Evolutionary conservation across 1,284 basidiomycete genomes (phyloP).

Genomic region (Ganoderma leucocontextum): DNA sequence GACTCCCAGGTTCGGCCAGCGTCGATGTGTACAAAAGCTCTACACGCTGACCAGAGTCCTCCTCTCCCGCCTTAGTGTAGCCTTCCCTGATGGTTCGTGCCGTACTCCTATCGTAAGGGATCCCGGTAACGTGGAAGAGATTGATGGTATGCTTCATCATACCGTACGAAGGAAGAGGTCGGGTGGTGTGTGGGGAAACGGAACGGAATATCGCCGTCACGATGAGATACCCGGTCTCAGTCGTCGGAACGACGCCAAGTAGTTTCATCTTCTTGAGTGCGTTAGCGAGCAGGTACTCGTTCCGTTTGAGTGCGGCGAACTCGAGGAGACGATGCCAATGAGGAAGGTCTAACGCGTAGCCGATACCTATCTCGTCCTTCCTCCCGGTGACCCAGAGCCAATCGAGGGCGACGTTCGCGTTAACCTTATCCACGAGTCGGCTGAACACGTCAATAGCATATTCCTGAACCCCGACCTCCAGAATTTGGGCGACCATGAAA

Average conservation of each 20-base stretch:
- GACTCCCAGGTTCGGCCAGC: background rate
- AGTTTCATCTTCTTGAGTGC: constrained; percentile 23
- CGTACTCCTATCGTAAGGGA: constrained; percentile 21
- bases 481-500: constrained; percentile 5
- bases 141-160: constrained; percentile 29
- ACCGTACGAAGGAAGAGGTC: constrained; percentile 17
- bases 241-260: constrained; percentile 17
- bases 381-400: constrained; percentile 59
- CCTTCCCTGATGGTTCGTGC: constrained; percentile 16
- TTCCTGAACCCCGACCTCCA: background rate
- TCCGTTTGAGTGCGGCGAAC: constrained; percentile 40
- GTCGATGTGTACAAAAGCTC: constrained; percentile 17
- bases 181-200: background rate
- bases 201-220: constrained; percentile 28
- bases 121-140: background rate
- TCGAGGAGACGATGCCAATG: constrained; percentile 59
- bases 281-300: constrained; percentile 13
- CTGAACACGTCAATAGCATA: constrained; percentile 34
- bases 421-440: constrained; percentile 16
- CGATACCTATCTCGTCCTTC: constrained; percentile 52
- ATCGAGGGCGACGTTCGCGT: constrained; percentile 31
- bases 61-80: constrained; percentile 10
- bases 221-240: constrained; percentile 26
- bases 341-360: constrained; percentile 16
- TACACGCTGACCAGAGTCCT: constrained; percentile 11